A percentile compares a stretch with the other conserved stretches of the same genome.
phyloP scores from a whole-genome alignment of 805 yeast species.

The Metschnikowia similis region DNA sequence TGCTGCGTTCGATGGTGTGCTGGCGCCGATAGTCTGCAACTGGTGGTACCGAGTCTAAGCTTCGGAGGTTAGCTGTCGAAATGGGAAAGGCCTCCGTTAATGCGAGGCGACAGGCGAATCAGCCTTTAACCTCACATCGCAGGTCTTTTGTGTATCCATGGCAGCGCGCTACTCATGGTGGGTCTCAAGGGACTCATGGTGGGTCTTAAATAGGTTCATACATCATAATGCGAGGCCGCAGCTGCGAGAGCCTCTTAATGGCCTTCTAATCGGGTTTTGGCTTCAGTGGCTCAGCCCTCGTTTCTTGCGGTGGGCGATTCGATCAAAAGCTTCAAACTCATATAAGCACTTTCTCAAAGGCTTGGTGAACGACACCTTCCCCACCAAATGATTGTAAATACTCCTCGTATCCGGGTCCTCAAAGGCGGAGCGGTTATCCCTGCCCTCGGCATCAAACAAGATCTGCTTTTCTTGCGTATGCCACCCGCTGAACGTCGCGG shows the following conservation, averaged over 20 bases:
- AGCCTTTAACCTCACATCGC: no score
- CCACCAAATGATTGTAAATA: conserved; percentile 6
- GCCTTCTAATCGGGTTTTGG: not conserved
- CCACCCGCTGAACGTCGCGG: conserved; percentile 15
- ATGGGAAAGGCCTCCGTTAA: no score
- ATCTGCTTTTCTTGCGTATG: conserved; percentile 18
- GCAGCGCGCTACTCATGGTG: no score
- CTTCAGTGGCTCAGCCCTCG: not conserved
- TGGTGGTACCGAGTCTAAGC: no score
- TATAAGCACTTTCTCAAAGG: conserved; percentile 11
- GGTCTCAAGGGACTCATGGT: no score
- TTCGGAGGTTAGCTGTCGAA: no score
- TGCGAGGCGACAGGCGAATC: no score
- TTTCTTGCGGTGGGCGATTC: conserved; percentile 3
- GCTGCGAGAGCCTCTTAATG: not conserved
- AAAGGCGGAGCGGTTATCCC: conserved; percentile 3
- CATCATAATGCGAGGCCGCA: no score
- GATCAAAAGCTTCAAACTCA: conserved; percentile 10
- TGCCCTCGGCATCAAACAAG: conserved; percentile 15
- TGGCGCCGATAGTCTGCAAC: no score
- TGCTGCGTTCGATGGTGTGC: no score
- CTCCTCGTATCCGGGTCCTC: not conserved
- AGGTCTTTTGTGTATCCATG: no score
- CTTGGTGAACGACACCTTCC: conserved; percentile 1
- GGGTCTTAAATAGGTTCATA: no score